A percentile compares a stretch with the other conserved stretches of the same genome.
phyloP scores from a whole-genome alignment of 1,139 yeast species.

The Petasospora fabianii region DNA sequence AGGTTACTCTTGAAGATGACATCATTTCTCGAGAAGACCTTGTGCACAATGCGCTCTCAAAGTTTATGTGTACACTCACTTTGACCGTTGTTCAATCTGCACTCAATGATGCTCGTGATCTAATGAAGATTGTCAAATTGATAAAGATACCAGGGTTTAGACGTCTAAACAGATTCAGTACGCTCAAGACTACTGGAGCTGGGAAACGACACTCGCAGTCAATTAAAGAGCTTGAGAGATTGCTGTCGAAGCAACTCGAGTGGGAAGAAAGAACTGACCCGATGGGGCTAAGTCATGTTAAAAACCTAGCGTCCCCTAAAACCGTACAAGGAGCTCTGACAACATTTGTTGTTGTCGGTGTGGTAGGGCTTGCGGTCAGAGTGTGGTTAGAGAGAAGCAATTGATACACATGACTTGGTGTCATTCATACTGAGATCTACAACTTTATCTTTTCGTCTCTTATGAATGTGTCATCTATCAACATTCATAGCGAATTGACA shows the following conservation, averaged over 20 bases:
- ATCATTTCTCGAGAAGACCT: slow-evolving; percentile 15
- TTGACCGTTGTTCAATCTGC: slow-evolving; percentile 8
- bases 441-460: background rate
- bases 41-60: slow-evolving; percentile 21
- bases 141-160: slow-evolving; percentile 7
- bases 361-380: too few relatives aligned
- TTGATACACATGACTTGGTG: too few relatives aligned
- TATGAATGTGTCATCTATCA: background rate
- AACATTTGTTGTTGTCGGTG: too few relatives aligned
- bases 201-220: background rate
- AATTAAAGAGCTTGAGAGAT: too few relatives aligned
- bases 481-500: slow-evolving; percentile 32
- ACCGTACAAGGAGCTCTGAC: too few relatives aligned
- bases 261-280: too few relatives aligned
- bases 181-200: slow-evolving; percentile 9
- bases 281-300: too few relatives aligned
- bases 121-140: slow-evolving; percentile 2
- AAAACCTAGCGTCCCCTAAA: too few relatives aligned
- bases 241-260: too few relatives aligned
- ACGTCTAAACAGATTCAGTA: slow-evolving; percentile 13
- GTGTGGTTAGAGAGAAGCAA: too few relatives aligned
- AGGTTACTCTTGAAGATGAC: slow-evolving; percentile 16
- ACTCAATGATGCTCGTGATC: background rate
- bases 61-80: slow-evolving; percentile 7
- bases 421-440: background rate